Conservation (phyloP, 495 filamentous ascomycete species). For the Elasticomyces elasticus region DNA sequence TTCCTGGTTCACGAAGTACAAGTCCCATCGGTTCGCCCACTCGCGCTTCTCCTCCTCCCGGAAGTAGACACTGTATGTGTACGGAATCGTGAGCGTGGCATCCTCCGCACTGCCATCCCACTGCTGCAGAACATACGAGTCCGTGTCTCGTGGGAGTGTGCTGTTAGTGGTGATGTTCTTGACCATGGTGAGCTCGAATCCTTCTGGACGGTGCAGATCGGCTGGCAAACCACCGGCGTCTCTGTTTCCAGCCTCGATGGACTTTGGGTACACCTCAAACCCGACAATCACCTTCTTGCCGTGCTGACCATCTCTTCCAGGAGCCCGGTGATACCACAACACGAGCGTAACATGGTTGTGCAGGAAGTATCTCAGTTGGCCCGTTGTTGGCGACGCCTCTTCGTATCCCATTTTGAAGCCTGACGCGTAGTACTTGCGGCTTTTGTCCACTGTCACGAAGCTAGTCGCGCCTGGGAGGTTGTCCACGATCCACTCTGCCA, state of each 20-base stretch:
- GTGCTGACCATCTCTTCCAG: constrained; percentile 54
- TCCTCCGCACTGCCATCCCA: constrained; percentile 39
- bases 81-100: constrained; percentile 66
- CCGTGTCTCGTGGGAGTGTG: constrained; percentile 45
- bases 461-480: constrained; percentile 88
- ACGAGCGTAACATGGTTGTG: constrained; percentile 90
- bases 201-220: constrained; percentile 50
- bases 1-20: constrained; percentile 88
- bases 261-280: constrained; percentile 90
- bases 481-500: constrained; percentile 93
- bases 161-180: constrained; percentile 45
- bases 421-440: constrained; percentile 82
- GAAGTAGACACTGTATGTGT: constrained; percentile 90
- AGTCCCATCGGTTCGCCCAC: constrained; percentile 82
- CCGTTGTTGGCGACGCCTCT: constrained; percentile 51
- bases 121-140: constrained; percentile 44
- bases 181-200: constrained; percentile 58
- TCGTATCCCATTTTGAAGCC: constrained; percentile 89
- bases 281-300: constrained; percentile 79
- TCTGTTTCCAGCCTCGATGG: constrained; percentile 54
- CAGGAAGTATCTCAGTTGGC: constrained; percentile 61
- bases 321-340: constrained; percentile 69
- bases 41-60: constrained; percentile 73
- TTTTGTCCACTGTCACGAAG: constrained; percentile 84
- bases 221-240: constrained; percentile 55